Conservation (phyloP, 2,329 filamentous ascomycete species). For the Claviceps maximensis region DNA sequence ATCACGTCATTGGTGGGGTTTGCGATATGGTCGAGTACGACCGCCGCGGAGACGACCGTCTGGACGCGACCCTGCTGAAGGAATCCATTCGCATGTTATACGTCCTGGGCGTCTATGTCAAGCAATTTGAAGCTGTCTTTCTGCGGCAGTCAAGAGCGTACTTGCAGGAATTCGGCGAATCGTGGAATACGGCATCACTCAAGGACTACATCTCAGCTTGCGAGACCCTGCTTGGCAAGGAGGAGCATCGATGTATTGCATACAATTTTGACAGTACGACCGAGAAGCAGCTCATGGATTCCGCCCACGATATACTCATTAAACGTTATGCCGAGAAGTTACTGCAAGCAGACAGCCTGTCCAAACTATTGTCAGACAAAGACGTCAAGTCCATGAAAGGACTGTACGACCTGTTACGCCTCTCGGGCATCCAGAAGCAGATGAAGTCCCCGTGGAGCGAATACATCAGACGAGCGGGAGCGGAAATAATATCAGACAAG, state of each 20-base stretch:
- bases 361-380: constrained; percentile 58
- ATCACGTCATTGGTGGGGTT: constrained; percentile 36
- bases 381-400: constrained; percentile 58
- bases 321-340: constrained; percentile 52
- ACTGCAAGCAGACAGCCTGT: constrained; percentile 52
- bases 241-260: constrained; percentile 63
- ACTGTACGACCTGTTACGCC: constrained; percentile 64
- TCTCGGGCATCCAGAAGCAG: constrained; percentile 55
- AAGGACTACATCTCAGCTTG: constrained; percentile 64
- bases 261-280: constrained; percentile 78
- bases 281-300: constrained; percentile 58
- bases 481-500: constrained; percentile 66
- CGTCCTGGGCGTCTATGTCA: constrained; percentile 68
- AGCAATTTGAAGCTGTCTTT: constrained; percentile 66
- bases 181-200: constrained; percentile 49
- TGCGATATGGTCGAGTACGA: constrained; percentile 66
- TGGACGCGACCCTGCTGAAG: constrained; percentile 54
- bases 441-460: constrained; percentile 62
- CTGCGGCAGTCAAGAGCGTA: constrained; percentile 54
- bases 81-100: constrained; percentile 73
- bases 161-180: constrained; percentile 55
- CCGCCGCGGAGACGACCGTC: constrained; percentile 41
- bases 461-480: constrained; percentile 67
- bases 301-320: constrained; percentile 62
- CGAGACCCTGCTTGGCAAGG: constrained; percentile 53